Evolutionary conservation across 2,329 filamentous ascomycete species (phyloP), one percentile per base, ranked within the genome.

Genomic region (Penicillium sp.): DNA sequence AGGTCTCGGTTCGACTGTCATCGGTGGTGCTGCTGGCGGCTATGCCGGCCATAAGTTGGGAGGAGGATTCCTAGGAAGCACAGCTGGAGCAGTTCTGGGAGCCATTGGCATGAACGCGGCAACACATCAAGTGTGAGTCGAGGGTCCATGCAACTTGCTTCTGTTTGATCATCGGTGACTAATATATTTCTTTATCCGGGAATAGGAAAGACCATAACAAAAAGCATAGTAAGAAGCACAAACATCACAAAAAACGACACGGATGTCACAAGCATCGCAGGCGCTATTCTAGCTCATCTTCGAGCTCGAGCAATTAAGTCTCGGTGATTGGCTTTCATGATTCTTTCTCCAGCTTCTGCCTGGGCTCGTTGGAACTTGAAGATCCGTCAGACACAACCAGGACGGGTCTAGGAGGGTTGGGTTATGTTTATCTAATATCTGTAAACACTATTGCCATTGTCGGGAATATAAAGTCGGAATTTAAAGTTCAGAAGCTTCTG

Each of bases 1-100:
- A 36, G 68, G 69, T 15, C 54, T 75, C 9, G 71, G 68, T 2
- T 66, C 71, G 9, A 69, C 71, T 2, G 51, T 74, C 8, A 42
- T 73, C 24, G 74, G 74, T 20, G 71, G 65, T 30, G 69, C 69
- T 1, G 70, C 67, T 3, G 73, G 73, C 41, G 71, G 68, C 1
- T 64, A 70, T 41, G 36, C 68, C 2, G 69, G 68, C 7, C 65
- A 71, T 37, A 69, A 72, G 40, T 40, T 72, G n/a, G 69, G 68
- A 3, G 68, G 66, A 12, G 70, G 68, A 6, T 33, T 62, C 7
- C 37, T 74, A 27, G 67, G 66, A 2, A 68, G 66, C 1, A 54
- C 68, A 1, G 71, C 67, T 6, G 71, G 71, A 33, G 63, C 65
- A 17, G 52, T 72, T 29, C 55, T 65, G 21, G 71, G 71, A 29